Base-by-base conservation (phyloP, 164 flowering plant genomes). In the Malania oleifera region DNA sequence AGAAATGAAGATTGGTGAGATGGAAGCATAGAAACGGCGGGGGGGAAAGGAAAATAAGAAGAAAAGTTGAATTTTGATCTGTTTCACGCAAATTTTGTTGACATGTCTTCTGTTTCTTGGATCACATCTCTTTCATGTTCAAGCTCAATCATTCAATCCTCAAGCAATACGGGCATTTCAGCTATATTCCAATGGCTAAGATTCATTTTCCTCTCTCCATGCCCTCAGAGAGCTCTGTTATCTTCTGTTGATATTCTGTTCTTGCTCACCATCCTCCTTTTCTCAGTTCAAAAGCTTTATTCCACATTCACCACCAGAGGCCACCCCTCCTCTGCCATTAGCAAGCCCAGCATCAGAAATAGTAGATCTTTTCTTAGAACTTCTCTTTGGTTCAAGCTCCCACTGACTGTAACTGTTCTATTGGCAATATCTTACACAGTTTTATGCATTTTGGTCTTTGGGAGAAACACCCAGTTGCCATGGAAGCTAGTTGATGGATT, bases 131-230 rank as follows among this genome's bases (percentile, higher is more conserved):
- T 70, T n/a, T 72, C 85, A 4, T 81, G 85, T 63, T 78, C 83
- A 25, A 46, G 31, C 35, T 44, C 72, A n/a, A 65, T 43, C 14
- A 43, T 55, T 22, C 54, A 57, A 29, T 52, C 74, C n/a, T 46
- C 70, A 7, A 54, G 56, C 19, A 61, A 56, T 18, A 28, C 46
- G 1, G 57, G 74, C 45, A 18, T 62, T 40, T 60, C 81, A 15
- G 1, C 56, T 19, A 7, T 65, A 15, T 23, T 80, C 34, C 86
- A 76, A 67, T 85, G 91, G 91, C 67, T 82, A 47, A 67, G 82
- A 67, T 93, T 89, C 77, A 61, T 84, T 19, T 76, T 84, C 73
- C 79, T 89, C 45, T 80, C 96, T 18, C 95, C 97, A 18, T 93
- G 98, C 59, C 87, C 97, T 20, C 98, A 89, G 61, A 67, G 97